Conservation (phyloP, 169 alveolate genomes). For the Cryptosporidium parvum region DNA sequence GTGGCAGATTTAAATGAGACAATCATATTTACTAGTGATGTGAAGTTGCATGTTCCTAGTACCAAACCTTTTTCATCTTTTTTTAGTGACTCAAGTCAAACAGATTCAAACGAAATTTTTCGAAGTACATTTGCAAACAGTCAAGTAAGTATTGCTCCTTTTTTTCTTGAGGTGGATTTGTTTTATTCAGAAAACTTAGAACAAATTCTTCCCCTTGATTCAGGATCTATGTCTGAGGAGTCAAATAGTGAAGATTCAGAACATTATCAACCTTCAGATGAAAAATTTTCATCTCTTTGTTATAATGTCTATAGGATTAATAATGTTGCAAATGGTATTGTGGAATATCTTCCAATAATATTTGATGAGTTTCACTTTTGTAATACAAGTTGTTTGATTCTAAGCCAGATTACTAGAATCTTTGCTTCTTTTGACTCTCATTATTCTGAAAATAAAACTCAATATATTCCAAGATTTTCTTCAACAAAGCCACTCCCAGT, state of each 20-base stretch:
- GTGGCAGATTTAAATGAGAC: constrained; percentile 61
- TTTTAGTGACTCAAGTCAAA: constrained; percentile 18
- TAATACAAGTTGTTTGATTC: constrained; percentile 32
- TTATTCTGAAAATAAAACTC: constrained; percentile 28
- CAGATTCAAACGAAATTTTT: constrained; percentile 13
- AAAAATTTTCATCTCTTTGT: constrained; percentile 40
- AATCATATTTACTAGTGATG: constrained; percentile 24
- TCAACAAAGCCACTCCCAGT: constrained; percentile 33
- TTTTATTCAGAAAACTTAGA: constrained; percentile 39
- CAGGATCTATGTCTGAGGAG: background rate
- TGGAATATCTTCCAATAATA: constrained; percentile 55
- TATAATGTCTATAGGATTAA: constrained; percentile 69
- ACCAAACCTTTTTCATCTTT: constrained; percentile 12
- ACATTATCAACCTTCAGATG: background rate
- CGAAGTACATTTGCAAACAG: constrained; percentile 23
- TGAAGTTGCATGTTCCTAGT: constrained; percentile 14
- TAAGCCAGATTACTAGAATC: constrained; percentile 55
- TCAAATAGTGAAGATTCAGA: background rate
- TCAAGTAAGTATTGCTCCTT: constrained; percentile 26
- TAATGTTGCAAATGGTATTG: constrained; percentile 66
- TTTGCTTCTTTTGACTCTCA: constrained; percentile 10
- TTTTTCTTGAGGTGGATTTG: constrained; percentile 68
- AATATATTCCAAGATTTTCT: constrained; percentile 27
- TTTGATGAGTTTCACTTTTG: constrained; percentile 74
- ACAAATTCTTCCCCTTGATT: background rate